Conservation (phyloP, 2,329 filamentous ascomycete species). For the Colletotrichum trifolii region DNA sequence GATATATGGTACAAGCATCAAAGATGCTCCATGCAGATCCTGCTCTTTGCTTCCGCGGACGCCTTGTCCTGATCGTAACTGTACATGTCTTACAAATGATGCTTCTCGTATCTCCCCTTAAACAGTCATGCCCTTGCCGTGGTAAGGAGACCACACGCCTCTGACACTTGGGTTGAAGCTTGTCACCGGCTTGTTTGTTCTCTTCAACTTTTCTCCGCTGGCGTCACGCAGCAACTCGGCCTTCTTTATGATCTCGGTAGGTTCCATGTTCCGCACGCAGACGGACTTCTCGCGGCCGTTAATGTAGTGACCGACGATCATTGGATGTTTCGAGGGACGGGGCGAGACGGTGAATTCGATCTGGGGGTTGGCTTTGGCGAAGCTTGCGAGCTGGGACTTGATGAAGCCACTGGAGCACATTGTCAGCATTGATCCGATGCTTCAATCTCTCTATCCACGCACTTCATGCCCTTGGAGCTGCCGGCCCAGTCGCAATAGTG, state of each 20-base stretch:
- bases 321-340: slow-evolving; percentile 87
- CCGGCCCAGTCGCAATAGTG: slow-evolving; percentile 98
- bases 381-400: slow-evolving; percentile 77
- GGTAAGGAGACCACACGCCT: slow-evolving; percentile 78
- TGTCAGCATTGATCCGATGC: slow-evolving; percentile 41
- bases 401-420: slow-evolving; percentile 76
- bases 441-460: slow-evolving; percentile 38
- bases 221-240: slow-evolving; percentile 77
- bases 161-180: slow-evolving; percentile 75
- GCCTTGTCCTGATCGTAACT: slow-evolving; percentile 20
- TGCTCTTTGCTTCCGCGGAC: slow-evolving; percentile 19
- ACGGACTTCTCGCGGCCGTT: slow-evolving; percentile 88
- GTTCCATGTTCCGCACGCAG: slow-evolving; percentile 88
- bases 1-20: slow-evolving; percentile 33
- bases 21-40: slow-evolving; percentile 4
- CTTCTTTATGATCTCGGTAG: slow-evolving; percentile 84
- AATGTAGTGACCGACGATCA: slow-evolving; percentile 91
- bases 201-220: slow-evolving; percentile 78
- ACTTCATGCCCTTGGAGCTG: slow-evolving; percentile 96
- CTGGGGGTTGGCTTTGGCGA: slow-evolving; percentile 84
- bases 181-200: slow-evolving; percentile 70
- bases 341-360: slow-evolving; percentile 94
- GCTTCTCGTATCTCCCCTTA: slow-evolving; percentile 43
- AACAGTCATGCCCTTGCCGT: slow-evolving; percentile 67
- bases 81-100: slow-evolving; percentile 25